A percentile compares a stretch with the other conserved stretches of the same genome.
These are phyloP conservation scores for Didymella lethalis DNA, from an alignment of 2,329 filamentous ascomycete species.

Conservation along the genomic window DNA sequence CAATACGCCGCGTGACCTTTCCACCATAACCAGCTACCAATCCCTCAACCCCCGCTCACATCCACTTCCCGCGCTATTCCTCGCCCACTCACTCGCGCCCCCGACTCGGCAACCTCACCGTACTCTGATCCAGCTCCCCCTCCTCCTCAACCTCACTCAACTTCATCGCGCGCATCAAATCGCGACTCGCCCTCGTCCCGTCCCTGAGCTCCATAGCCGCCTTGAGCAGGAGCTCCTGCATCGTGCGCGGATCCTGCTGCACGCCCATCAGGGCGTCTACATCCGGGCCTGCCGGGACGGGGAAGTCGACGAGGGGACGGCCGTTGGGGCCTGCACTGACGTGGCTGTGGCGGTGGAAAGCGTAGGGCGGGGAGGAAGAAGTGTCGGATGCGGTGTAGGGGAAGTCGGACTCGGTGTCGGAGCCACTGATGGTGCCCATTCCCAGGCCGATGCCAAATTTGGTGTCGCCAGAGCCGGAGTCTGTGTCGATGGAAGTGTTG, in stretches of 20 bases:
- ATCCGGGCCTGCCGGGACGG: slow-evolving; percentile 42
- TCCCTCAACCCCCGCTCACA: too few species aligned
- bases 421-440: slow-evolving; percentile 13
- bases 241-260: slow-evolving; percentile 25
- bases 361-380: slow-evolving; percentile 18
- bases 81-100: slow-evolving; percentile 2
- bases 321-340: slow-evolving; percentile 45
- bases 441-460: slow-evolving; percentile 12
- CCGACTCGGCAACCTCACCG: slow-evolving; percentile 20
- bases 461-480: slow-evolving; percentile 12
- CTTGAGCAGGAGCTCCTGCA: slow-evolving; percentile 44
- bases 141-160: slow-evolving; percentile 38
- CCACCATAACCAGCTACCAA: too few species aligned
- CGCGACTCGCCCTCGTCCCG: slow-evolving; percentile 40
- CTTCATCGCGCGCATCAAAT: slow-evolving; percentile 44
- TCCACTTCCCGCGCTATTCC: too few species aligned
- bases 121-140: slow-evolving; percentile 20
- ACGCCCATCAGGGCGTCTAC: slow-evolving; percentile 36
- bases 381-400: slow-evolving; percentile 29
- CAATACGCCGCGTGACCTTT: too few species aligned
- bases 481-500: slow-evolving; percentile 21
- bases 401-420: slow-evolving; percentile 36
- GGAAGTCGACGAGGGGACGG: slow-evolving; percentile 46
- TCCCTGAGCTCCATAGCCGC: slow-evolving; percentile 43
- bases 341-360: slow-evolving; percentile 27